Base-by-base conservation (phyloP, 805 yeast genomes). In the Metschnikowia lachancei region DNA sequence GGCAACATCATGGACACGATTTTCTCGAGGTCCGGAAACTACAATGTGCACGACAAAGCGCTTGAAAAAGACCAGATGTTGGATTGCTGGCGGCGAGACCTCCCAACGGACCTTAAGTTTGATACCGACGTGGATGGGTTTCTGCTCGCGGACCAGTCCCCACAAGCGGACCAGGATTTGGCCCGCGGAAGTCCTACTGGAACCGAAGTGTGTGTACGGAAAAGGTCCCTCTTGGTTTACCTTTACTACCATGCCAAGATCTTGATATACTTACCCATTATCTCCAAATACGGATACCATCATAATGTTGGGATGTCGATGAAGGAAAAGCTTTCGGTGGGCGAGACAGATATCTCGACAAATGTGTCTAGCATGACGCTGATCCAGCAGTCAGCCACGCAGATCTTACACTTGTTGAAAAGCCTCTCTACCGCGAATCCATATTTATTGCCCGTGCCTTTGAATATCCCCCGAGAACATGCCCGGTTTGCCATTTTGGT, bases 21-120 rank as follows among this genome's bases (percentile, higher is more conserved):
- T 10, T 86, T 82, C 64, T 80, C 82, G 41, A 77, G 91, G 59
- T 77, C 70, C 52, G 78, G 71, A 3, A 49, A 50, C 31, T 47
- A 50, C 17, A 64, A 70, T 5, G 62, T 60, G 40, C 50, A 43
- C 26, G 56, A 54, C 11, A 51, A 51, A 34, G 66, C 72, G 1
- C 54, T 65, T 10, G 58, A 57, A 17, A 59, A 60, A 33, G 96
- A 90, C 59, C 80, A 84, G 54, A 76, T 82, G 56, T 69, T 90
- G 39, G 95, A 89, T 54, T 69, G 78, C 40, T 90, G 97, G 97
- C 72, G 87, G 55, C 68, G 82, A 17, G 86, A 84, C 34, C 67
- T 90, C 34, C 88, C 95, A 1, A 33, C 63, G 0, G 74, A 75
- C 33, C 67, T 87, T 48, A 75, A 73, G 46, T 86, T 88, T 54